These are phyloP conservation scores for Lactarius vividus DNA, from an alignment of 768 basidiomycete species.

Conservation along the genomic window DNA sequence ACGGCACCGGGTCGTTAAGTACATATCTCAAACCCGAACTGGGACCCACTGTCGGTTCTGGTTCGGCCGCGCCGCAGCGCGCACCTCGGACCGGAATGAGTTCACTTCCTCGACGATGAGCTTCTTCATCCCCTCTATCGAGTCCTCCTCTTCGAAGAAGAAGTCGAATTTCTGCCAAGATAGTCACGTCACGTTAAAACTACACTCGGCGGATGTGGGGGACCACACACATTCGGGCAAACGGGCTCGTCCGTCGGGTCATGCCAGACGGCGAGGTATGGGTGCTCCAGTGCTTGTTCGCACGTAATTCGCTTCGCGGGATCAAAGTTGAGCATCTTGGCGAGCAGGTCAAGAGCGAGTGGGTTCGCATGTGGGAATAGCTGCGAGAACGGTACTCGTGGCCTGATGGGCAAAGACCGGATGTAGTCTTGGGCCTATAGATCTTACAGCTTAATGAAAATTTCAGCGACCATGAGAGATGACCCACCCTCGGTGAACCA, in stretches of 20 bases:
- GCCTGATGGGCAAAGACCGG: constrained; percentile 95
- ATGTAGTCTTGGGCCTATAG: constrained; percentile 94
- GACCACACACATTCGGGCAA: constrained; percentile 63
- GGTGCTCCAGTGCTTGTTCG: constrained; percentile 92
- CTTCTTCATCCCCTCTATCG: constrained; percentile 95
- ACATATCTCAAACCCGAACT: background rate
- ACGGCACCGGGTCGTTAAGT: background rate
- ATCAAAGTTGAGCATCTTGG: constrained; percentile 92
- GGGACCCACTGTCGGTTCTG: constrained; percentile 62
- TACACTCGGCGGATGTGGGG: background rate
- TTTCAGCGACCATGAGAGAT: background rate
- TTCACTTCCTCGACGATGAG: constrained; percentile 93
- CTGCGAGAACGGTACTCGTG: constrained; percentile 86
- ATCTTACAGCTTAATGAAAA: constrained; percentile 1
- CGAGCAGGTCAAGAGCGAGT: constrained; percentile 87
- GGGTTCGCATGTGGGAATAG: constrained; percentile 95
- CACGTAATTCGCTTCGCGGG: constrained; percentile 95
- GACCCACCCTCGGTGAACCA: constrained; percentile 83
- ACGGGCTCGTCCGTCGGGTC: constrained; percentile 92
- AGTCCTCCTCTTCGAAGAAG: constrained; percentile 93
- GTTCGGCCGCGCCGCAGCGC: constrained; percentile 69
- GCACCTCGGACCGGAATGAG: constrained; percentile 84
- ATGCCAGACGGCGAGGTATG: constrained; percentile 96
- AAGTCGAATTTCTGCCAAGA: constrained; percentile 83
- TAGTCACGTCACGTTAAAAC: background rate